Evolutionary conservation across 116 monocot genomes (phyloP), one percentile per base, ranked within the genome.

Genomic region (Cymodocea nodosa): DNA sequence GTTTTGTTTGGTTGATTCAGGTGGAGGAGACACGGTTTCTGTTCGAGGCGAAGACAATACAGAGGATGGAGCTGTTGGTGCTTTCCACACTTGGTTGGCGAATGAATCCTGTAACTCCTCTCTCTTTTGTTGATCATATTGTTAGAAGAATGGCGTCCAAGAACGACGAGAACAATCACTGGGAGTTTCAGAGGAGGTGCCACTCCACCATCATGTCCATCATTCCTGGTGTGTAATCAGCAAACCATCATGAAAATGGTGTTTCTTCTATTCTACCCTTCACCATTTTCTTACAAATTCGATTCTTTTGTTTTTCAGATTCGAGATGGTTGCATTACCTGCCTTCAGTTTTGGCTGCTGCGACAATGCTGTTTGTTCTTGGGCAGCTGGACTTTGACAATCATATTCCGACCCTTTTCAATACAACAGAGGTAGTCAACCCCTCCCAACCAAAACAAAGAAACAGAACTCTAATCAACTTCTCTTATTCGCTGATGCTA

Each of bases 21-120:
- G 70, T 73, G 35, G 80, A 80, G 65, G 84, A 74, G 40, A 68
- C 80, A 35, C 64, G 68, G 18, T 85, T 66, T 25, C 20, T 87
- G 57, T 92, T 92, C 54, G 92, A 92, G 68, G 62, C 79, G 2
- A 85, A 78, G 79, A 92, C 92, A 5, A 62, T 89, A 14, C 62
- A 78, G 64, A 72, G 89, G 34, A 89, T 89, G 89, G 89, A 89
- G 73, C 73, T 93, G 14, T 69, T 93, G 68, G 77, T 93, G 62
- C 76, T 93, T 4, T 81, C 89, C 7, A 70, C 93, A 0, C 81
- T 92, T 15, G 64, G 75, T 0, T 92, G 88, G 88, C 56, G 77
- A 65, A 83, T 89, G 84, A 80, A 80, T 54, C 76, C 82, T 4
- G 85, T 80, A 15, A 89, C 89, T 2, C 75, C 85, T 15, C 75